These are phyloP conservation scores for Trichocomaceae sp. DNA, from an alignment of 2,329 filamentous ascomycete genomes.

Conservation along the genomic window DNA sequence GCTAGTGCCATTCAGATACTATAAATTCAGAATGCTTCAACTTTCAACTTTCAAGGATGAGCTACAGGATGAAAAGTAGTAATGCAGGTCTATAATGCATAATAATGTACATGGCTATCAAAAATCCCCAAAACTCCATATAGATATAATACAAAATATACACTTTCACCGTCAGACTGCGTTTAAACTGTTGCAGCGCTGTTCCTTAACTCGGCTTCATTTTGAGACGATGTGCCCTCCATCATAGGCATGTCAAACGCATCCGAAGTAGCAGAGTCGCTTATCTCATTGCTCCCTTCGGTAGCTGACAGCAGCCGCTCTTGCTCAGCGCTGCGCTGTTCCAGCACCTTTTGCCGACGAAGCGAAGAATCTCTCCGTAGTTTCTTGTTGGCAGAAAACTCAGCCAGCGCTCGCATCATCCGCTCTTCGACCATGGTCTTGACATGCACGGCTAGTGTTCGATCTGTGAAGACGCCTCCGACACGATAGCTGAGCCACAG, in stretches of 20 bases:
- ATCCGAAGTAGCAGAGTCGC: not conserved
- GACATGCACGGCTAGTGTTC: conserved; percentile 69
- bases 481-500: conserved; percentile 92
- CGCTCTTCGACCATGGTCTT: conserved; percentile 70
- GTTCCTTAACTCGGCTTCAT: not conserved
- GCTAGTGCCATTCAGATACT: not conserved
- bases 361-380: conserved; percentile 34
- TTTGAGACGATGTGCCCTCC: not conserved
- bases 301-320: conserved; percentile 21
- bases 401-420: conserved; percentile 59
- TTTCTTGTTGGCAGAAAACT: conserved; percentile 47
- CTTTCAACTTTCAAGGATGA: too few relatives aligned
- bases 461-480: conserved; percentile 67
- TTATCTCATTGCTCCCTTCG: conserved; percentile 4
- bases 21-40: too few relatives aligned
- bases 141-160: not conserved
- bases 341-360: conserved; percentile 31
- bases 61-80: not conserved
- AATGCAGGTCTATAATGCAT: not conserved
- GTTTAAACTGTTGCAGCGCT: not conserved
- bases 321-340: conserved; percentile 29
- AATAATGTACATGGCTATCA: not conserved
- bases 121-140: not conserved
- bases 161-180: not conserved
- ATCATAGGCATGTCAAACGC: conserved; percentile 3